phyloP scores from a whole-genome alignment of 2,329 filamentous ascomycete genomes.

The Cyphellophora europaea region DNA sequence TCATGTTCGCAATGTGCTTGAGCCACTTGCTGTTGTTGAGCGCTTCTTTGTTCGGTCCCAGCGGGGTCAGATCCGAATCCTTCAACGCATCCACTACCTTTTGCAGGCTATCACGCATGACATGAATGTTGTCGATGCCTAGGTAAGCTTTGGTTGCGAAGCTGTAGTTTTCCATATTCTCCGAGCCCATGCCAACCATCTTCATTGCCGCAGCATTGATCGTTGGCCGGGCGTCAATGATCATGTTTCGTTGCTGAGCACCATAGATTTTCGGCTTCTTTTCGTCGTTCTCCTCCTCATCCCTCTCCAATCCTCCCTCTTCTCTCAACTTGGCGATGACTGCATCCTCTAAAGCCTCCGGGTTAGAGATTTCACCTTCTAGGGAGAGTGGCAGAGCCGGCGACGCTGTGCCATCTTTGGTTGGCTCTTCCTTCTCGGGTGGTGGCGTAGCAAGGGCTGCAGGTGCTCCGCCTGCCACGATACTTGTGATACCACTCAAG shows the following conservation, averaged over 20 bases:
- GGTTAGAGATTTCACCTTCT: constrained; percentile 42
- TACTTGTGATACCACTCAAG: too few species aligned
- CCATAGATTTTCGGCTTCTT: constrained; percentile 67
- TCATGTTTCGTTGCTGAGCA: constrained; percentile 85
- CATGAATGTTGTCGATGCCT: constrained; percentile 96
- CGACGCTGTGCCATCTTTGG: constrained; percentile 11
- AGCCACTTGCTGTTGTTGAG: constrained; percentile 83
- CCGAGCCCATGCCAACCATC: constrained; percentile 82
- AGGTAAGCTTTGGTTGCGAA: constrained; percentile 86
- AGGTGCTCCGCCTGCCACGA: too few species aligned
- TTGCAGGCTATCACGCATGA: constrained; percentile 86
- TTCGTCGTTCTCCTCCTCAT: constrained; percentile 8
- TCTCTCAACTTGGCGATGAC: constrained; percentile 46
- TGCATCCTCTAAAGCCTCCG: constrained; percentile 61
- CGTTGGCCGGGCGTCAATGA: constrained; percentile 88
- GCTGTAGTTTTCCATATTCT: constrained; percentile 96
- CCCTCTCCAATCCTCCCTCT: constrained; percentile 43
- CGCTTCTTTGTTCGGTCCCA: constrained; percentile 72
- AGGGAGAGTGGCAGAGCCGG: constrained; percentile 42
- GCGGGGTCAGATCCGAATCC: constrained; percentile 76
- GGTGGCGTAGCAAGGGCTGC: constrained; percentile 27
- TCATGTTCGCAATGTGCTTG: constrained; percentile 73
- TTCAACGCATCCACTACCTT: constrained; percentile 85
- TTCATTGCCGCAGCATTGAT: constrained; percentile 95
- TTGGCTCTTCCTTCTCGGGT: constrained; percentile 32